A percentile compares a stretch with the other conserved stretches of the same genome.
These are phyloP conservation scores for Pichia sp. DNA, from an alignment of 1,139 yeast species.

Conservation along the genomic window DNA sequence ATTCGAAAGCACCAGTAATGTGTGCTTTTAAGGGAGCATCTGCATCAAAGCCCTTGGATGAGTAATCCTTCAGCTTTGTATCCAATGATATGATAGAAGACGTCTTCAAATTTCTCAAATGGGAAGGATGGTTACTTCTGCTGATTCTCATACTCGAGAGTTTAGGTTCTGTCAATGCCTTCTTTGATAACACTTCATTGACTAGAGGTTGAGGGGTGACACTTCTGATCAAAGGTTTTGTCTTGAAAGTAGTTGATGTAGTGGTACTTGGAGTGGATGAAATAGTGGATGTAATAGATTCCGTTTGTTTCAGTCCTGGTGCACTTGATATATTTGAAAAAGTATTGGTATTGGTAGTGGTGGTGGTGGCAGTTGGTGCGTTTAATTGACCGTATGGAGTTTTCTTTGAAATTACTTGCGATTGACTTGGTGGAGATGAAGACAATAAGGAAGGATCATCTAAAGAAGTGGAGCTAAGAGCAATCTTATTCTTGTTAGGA, in stretches of 20 bases:
- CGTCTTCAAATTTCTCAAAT: constrained; percentile 10
- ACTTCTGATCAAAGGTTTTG: constrained; percentile 25
- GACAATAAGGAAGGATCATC: constrained; percentile 9
- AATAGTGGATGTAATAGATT: too few species aligned
- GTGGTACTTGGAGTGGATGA: too few species aligned
- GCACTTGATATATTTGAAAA: too few species aligned
- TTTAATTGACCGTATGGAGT: constrained; percentile 3
- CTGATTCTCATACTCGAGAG: constrained; percentile 34
- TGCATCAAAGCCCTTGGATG: neutral
- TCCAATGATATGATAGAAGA: constrained; percentile 12
- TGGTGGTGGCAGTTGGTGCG: constrained; percentile 21
- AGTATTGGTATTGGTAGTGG: too few species aligned
- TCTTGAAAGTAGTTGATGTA: constrained; percentile 36
- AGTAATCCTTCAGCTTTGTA: constrained; percentile 3
- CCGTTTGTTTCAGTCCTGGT: too few species aligned
- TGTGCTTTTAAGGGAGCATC: neutral
- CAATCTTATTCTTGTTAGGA: constrained; percentile 17
- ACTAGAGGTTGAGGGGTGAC: constrained; percentile 28
- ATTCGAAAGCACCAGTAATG: neutral
- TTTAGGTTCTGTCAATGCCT: constrained; percentile 16
- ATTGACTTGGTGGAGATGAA: neutral
- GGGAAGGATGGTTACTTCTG: constrained; percentile 24
- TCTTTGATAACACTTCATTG: constrained; percentile 30
- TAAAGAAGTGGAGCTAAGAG: constrained; percentile 13
- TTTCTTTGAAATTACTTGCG: neutral